phyloP scores from a whole-genome alignment of 1,284 basidiomycete genomes.

The Irpex lacteus region DNA sequence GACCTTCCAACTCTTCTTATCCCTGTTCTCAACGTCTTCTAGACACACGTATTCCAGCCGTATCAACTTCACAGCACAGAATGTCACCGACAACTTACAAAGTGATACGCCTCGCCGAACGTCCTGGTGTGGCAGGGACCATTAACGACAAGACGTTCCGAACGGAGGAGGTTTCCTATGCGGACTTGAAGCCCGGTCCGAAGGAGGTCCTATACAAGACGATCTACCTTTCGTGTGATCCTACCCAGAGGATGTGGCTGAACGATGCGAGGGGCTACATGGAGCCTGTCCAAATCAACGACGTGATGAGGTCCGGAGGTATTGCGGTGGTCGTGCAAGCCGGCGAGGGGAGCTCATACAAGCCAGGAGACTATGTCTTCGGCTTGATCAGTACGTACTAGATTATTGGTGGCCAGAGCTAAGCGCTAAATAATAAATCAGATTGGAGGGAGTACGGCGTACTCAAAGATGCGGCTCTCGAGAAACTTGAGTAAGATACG shows the following conservation, averaged over 20 bases:
- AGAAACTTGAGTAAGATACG: slow-evolving; percentile 47
- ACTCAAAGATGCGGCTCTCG: slow-evolving; percentile 50
- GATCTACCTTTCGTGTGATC: slow-evolving; percentile 77
- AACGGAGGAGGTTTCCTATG: slow-evolving; percentile 48
- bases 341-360: slow-evolving; percentile 51
- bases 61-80: not conserved
- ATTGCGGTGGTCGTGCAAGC: slow-evolving; percentile 68
- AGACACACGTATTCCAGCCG: not conserved
- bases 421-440: slow-evolving; percentile 23
- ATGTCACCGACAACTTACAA: slow-evolving; percentile 47
- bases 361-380: slow-evolving; percentile 65
- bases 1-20: not conserved
- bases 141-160: slow-evolving; percentile 75
- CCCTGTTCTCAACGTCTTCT: not conserved
- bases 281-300: slow-evolving; percentile 77
- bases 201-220: slow-evolving; percentile 71
- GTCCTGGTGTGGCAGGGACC: slow-evolving; percentile 51
- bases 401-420: not conserved
- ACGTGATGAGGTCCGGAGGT: slow-evolving; percentile 75
- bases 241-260: slow-evolving; percentile 85
- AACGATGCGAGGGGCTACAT: slow-evolving; percentile 67
- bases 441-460: slow-evolving; percentile 82
- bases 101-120: slow-evolving; percentile 70
- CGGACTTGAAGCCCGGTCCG: slow-evolving; percentile 48
- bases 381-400: slow-evolving; percentile 51